Conservation (phyloP, 163 green algal species). For the Scenedesmus sp. region DNA sequence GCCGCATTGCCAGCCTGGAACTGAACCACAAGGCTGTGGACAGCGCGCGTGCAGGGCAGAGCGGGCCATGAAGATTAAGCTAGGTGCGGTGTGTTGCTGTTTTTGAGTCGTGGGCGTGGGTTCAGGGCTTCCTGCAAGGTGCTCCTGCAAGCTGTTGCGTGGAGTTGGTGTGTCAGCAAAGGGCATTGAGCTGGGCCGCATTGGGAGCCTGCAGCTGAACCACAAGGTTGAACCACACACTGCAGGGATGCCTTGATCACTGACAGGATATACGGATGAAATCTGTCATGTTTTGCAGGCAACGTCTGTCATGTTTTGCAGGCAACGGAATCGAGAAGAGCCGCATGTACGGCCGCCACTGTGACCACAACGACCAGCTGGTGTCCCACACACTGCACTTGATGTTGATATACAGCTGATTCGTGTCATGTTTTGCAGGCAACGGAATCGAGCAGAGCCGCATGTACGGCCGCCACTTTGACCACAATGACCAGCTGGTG, state of each 20-base stretch:
- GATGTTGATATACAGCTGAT: too few species aligned
- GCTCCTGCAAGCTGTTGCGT: not conserved
- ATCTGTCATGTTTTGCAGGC: slow-evolving; percentile 17
- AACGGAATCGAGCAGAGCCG: slow-evolving; percentile 85
- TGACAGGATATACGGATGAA: too few species aligned
- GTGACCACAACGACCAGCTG: slow-evolving; percentile 90
- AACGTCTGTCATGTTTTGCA: too few species aligned
- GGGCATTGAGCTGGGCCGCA: slow-evolving; percentile 89
- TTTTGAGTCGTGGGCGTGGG: too few species aligned
- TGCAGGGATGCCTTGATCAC: too few species aligned
- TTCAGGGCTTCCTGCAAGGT: too few species aligned
- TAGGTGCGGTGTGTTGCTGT: too few species aligned
- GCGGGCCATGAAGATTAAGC: too few species aligned
- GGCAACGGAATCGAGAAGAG: slow-evolving; percentile 82
- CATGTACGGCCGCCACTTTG: slow-evolving; percentile 97
- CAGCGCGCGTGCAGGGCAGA: not conserved
- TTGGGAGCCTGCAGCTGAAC: slow-evolving; percentile 95
- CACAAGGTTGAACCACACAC: slow-evolving; percentile 80
- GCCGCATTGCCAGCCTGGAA: too few species aligned
- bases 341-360: slow-evolving; percentile 95
- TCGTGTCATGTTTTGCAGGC: slow-evolving; percentile 28
- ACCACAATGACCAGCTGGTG: slow-evolving; percentile 86
- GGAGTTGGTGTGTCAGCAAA: too few species aligned
- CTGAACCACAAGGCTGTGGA: not conserved
- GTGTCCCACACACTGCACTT: slow-evolving; percentile 52